These are phyloP conservation scores for Dovyalis caffra DNA, from an alignment of 345 rosid genomes.

Conservation along the genomic window DNA sequence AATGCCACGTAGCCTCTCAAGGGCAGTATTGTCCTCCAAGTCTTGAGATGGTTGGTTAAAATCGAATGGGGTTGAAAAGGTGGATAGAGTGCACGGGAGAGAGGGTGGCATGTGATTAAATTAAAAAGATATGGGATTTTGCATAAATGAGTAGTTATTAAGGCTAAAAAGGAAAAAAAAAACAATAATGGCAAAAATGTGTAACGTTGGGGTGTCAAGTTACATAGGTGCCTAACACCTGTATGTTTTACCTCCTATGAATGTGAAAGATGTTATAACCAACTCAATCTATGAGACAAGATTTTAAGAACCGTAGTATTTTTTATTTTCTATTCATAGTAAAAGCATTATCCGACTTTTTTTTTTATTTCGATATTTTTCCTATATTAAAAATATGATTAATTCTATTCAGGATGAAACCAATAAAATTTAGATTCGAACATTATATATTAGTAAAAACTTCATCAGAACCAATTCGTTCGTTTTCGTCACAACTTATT, in stretches of 20 bases:
- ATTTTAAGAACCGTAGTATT: no score
- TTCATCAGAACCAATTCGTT: no score
- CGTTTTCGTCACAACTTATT: no score
- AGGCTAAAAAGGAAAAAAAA: background rate
- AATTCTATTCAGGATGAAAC: no score
- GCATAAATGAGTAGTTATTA: background rate
- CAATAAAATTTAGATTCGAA: no score
- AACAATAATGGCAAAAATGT: conserved; percentile 17
- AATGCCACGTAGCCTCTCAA: background rate
- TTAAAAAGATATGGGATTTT: background rate
- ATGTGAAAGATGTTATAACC: conserved; percentile 37
- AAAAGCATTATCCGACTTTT: no score
- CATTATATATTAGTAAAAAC: no score
- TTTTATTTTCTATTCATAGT: no score
- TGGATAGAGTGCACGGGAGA: background rate
- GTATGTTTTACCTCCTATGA: conserved; percentile 15
- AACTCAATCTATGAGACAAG: conserved; percentile 1
- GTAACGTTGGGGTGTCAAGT: conserved; percentile 22
- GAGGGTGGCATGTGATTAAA: background rate
- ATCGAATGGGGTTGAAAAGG: no score
- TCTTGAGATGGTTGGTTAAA: background rate
- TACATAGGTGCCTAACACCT: conserved; percentile 26
- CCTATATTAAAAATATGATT: no score
- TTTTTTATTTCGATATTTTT: no score
- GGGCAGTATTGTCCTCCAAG: background rate